Conservation (phyloP, 371 early-diverging fungal species). For the Haplosporangium sp. region DNA sequence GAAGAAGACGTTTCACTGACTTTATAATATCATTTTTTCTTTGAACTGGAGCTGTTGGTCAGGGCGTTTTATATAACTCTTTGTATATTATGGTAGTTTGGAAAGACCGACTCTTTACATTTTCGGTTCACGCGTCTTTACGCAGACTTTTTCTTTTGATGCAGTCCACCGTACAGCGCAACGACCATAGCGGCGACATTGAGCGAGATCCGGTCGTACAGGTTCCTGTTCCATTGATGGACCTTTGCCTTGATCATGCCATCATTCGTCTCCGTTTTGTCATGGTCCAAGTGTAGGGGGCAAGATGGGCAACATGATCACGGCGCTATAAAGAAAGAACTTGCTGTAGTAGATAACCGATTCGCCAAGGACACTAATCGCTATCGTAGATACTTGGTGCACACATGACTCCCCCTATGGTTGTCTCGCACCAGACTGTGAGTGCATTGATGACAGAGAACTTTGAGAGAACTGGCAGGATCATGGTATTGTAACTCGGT, state of each 20-base stretch:
- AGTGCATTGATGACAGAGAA: conserved; percentile 8
- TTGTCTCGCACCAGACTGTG: conserved; percentile 15
- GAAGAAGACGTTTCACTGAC: not conserved
- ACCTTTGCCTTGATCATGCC: conserved; percentile 9
- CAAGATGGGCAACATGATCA: conserved; percentile 23
- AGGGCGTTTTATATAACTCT: not conserved
- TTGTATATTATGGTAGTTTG: not conserved
- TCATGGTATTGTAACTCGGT: conserved; percentile 17
- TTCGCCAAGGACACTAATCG: conserved; percentile 13
- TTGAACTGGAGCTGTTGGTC: too few species aligned
- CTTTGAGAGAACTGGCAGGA: conserved; percentile 24
- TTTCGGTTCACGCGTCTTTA: not conserved
- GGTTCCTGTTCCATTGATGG: conserved; percentile 19
- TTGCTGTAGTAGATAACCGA: conserved; percentile 18
- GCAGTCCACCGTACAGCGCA: conserved; percentile 6
- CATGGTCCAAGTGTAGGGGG: conserved; percentile 21
- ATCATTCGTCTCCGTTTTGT: conserved; percentile 7
- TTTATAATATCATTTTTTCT: not conserved
- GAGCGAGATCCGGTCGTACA: conserved; percentile 7
- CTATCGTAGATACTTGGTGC: conserved; percentile 22
- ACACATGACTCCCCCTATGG: conserved; percentile 17
- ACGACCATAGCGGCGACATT: conserved; percentile 12
- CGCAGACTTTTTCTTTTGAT: conserved; percentile 1
- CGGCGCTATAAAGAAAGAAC: conserved; percentile 11
- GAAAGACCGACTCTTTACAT: too few species aligned